Conservation (phyloP, 2,329 filamentous ascomycete genomes). For the Fusarium hainanense region DNA sequence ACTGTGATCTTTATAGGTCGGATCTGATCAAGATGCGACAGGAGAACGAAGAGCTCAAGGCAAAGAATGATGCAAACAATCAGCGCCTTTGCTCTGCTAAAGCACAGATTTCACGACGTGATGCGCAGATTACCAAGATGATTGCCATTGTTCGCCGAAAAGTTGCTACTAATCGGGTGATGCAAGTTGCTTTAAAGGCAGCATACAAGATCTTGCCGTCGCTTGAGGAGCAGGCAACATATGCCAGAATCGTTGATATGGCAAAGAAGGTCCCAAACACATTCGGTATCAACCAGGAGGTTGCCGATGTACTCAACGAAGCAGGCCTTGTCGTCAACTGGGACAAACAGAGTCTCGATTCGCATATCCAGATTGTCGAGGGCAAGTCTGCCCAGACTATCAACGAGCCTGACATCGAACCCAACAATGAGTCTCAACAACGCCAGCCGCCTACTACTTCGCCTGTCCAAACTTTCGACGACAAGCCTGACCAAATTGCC, state of each 20-base stretch:
- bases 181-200: conserved; percentile 9
- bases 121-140: conserved; percentile 2
- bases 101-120: neutral
- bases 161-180: neutral
- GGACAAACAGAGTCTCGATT: no score
- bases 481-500: no score
- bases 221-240: neutral
- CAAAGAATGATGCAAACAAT: neutral
- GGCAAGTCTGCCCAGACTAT: neutral
- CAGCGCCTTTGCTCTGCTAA: neutral
- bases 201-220: conserved; percentile 8
- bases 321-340: neutral
- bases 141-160: conserved; percentile 5
- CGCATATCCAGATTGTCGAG: neutral
- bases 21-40: neutral
- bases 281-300: neutral
- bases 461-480: neutral
- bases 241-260: neutral
- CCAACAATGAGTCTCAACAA: neutral
- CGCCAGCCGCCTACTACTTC: no score
- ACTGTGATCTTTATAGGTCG: neutral
- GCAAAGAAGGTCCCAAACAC: neutral
- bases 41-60: neutral
- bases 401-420: neutral
- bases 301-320: neutral